Evolutionary conservation across 352 stramenopile species (phyloP), one percentile per base, ranked within the genome.

Genomic region (Phytophthora tentaculata): DNA sequence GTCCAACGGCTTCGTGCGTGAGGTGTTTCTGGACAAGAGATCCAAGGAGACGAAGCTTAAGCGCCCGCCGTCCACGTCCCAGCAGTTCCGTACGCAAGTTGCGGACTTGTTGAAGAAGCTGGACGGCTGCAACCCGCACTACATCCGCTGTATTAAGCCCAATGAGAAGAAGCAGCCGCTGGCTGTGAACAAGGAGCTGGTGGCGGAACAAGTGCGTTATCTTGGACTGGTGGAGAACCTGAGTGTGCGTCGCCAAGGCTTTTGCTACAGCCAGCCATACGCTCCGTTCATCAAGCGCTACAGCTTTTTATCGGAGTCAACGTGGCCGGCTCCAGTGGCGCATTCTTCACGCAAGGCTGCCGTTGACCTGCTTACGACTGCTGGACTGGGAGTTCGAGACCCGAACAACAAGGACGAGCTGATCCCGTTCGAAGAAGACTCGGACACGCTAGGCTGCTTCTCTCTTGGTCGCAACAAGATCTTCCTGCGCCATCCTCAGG

Each of bases 131-230:
- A 89, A 96, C 67, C 92, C 90, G 23, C 86, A 96, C 72, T 97
- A 97, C 77, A 94, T 97, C 32, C 89, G 90, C 48, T 97, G 89
- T 67, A 96, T 97, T 64, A 97, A 97, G 67, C 84, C 89, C 2
- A 97, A 97, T 61, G 88, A 96, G 49, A 77, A 92, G 28, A 97
- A 97, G 72, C 59, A 73, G n/a, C 81, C 86, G n/a, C 68, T 91
- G 20, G 65, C 74, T 28, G 81, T 90, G 32, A 83, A 94, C 68
- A 81, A 84, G 54, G 75, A 77, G 47, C 81, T 92, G 26, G 81
- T 96, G 22, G 58, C 71, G 5, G 83, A 96, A 58, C 88, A 96
- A 59, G 84, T 95, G 35, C 84, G 83, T 41, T 94, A 91, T 72
- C 69, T 95, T 20, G 88, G 88, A 28, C 72, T 96, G 23, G 83